These are phyloP conservation scores for Pseudonectria buxi DNA, from an alignment of 2,329 filamentous ascomycete genomes.

Conservation along the genomic window DNA sequence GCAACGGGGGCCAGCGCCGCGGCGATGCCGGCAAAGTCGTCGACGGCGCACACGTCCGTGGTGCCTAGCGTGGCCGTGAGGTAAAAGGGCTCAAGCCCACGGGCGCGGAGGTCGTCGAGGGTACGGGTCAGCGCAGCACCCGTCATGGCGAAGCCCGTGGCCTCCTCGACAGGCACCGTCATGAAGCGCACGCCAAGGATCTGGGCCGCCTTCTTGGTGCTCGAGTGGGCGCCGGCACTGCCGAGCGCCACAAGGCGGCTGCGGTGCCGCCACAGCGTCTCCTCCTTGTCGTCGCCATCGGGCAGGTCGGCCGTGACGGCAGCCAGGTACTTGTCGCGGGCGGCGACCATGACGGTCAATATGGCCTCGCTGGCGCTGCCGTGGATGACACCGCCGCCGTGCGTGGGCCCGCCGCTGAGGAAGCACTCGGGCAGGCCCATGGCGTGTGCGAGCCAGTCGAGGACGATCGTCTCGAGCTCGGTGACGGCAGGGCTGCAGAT, in stretches of 20 bases:
- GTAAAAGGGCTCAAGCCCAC: constrained; percentile 78
- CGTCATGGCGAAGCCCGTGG: constrained; percentile 64
- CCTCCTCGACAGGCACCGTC: constrained; percentile 55
- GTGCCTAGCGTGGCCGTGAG: constrained; percentile 79
- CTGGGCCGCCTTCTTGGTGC: constrained; percentile 79
- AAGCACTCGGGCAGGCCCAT: constrained; percentile 68
- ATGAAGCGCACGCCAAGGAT: constrained; percentile 80
- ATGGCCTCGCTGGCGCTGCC: constrained; percentile 85
- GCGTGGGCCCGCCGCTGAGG: constrained; percentile 60
- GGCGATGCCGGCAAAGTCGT: constrained; percentile 69
- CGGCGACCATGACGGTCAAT: constrained; percentile 79
- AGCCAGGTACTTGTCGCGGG: constrained; percentile 69
- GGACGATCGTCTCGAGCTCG: constrained; percentile 84
- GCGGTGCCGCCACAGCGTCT: constrained; percentile 52
- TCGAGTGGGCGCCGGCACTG: constrained; percentile 73
- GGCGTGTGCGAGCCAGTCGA: constrained; percentile 83
- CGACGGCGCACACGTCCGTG: constrained; percentile 80
- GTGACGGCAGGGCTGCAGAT: constrained; percentile 88
- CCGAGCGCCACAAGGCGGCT: constrained; percentile 66
- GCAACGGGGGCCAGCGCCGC: constrained; percentile 31
- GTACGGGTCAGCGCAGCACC: constrained; percentile 53
- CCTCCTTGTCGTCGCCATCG: constrained; percentile 58
- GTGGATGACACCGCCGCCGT: constrained; percentile 88
- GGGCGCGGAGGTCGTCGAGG: constrained; percentile 57
- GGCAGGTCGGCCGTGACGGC: constrained; percentile 47